Percentiles rank a stretch among this genome's conserved stretches.
These are phyloP conservation scores for Xylaria sp. DNA, from an alignment of 2,329 filamentous ascomycete genomes.

Conservation along the genomic window DNA sequence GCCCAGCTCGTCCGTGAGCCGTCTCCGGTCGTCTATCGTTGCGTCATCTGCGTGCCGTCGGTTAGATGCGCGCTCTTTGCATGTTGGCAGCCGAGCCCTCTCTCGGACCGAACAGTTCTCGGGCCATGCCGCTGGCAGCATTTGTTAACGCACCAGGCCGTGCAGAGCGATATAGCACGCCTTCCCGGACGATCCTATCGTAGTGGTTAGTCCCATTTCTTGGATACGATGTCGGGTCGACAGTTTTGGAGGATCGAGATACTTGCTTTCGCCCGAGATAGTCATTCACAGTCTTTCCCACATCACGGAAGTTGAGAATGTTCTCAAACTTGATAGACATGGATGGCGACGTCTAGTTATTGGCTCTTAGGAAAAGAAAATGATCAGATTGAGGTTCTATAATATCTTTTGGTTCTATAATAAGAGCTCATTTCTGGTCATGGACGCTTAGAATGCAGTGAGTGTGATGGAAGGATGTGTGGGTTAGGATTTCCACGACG, in stretches of 20 bases:
- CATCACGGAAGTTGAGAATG: slow-evolving; percentile 79
- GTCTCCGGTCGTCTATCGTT: slow-evolving; percentile 65
- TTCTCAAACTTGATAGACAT: slow-evolving; percentile 53
- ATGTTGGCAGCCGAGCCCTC: neutral
- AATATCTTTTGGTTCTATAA: neutral
- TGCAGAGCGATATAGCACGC: slow-evolving; percentile 71
- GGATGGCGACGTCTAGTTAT: neutral
- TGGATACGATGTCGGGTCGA: too few species aligned
- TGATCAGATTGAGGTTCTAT: too few species aligned
- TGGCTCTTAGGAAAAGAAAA: too few species aligned
- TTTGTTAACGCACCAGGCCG: slow-evolving; percentile 54
- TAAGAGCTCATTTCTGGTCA: neutral
- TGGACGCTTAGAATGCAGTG: neutral
- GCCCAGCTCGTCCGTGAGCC: slow-evolving; percentile 63
- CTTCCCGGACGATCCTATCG: slow-evolving; percentile 60
- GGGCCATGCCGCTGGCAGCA: neutral
- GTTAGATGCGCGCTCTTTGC: neutral
- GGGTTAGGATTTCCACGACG: neutral
- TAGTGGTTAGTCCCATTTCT: slow-evolving; percentile 7
- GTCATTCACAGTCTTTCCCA: slow-evolving; percentile 69
- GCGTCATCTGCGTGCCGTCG: slow-evolving; percentile 67
- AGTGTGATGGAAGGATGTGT: neutral
- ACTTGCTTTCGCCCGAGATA: slow-evolving; percentile 60
- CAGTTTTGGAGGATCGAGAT: neutral
- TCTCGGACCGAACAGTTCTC: neutral